Percentiles rank a stretch among this genome's conserved stretches.
These are phyloP conservation scores for Podaxis sp. DNA, from an alignment of 768 basidiomycete species.

Conservation along the genomic window DNA sequence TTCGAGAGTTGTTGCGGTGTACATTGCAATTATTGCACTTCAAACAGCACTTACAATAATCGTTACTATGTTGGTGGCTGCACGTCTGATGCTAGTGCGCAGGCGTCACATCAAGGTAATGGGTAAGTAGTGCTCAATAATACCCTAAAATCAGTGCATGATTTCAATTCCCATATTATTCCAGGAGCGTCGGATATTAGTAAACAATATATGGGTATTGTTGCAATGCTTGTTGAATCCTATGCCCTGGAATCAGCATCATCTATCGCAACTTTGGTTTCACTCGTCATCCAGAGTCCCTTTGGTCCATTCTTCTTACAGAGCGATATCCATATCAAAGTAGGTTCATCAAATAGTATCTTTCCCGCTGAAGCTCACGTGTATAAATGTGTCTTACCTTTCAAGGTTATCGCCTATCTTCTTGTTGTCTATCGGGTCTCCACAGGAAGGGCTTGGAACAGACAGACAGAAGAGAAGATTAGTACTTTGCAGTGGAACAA, in stretches of 20 bases:
- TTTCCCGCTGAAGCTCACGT: background rate
- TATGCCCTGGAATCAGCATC: background rate
- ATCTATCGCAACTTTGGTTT: background rate
- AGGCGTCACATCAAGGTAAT: background rate
- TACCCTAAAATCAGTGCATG: background rate
- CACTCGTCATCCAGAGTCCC: too few relatives aligned
- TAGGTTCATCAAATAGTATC: background rate
- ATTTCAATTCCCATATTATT: background rate
- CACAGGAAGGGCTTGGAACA: background rate
- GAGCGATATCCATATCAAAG: background rate
- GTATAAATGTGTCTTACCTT: background rate
- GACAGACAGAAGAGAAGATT: background rate
- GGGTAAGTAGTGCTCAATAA: background rate
- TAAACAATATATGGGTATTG: background rate
- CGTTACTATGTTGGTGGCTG: background rate
- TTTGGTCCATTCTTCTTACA: background rate
- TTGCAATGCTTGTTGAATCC: background rate
- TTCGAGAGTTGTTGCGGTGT: background rate
- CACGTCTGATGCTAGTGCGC: background rate
- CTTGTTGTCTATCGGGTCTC: conserved; percentile 1
- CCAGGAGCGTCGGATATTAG: background rate
- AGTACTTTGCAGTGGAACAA: background rate
- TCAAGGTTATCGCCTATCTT: conserved; percentile 1
- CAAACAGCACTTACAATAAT: background rate
- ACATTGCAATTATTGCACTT: background rate